Percentiles rank a stretch among this genome's conserved stretches.
Conservation (phyloP, 306 rosid genomes). For the Cucumis hystrix region DNA sequence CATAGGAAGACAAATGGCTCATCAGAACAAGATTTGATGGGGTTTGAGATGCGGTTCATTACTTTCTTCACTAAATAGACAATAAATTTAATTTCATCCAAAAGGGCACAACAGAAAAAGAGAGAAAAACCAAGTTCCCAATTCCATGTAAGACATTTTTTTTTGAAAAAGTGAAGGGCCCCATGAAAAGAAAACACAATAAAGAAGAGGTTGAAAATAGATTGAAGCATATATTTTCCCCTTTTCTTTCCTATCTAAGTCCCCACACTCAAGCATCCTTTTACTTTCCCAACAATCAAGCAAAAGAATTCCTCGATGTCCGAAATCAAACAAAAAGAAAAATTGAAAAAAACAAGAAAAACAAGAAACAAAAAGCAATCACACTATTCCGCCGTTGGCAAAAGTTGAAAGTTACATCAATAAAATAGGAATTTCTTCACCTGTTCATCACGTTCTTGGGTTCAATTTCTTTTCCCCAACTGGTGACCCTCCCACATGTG, state of each 20-base stretch:
- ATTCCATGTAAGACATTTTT: slow-evolving; percentile 46
- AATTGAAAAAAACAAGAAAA: background rate
- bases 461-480: background rate
- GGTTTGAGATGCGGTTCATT: background rate
- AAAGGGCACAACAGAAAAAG: background rate
- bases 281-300: slow-evolving; percentile 23
- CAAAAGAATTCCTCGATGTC: slow-evolving; percentile 4
- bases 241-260: slow-evolving; percentile 10
- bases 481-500: background rate
- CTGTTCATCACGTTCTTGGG: background rate
- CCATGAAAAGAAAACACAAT: slow-evolving; percentile 28
- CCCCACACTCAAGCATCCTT: slow-evolving; percentile 36
- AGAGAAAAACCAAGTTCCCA: slow-evolving; percentile 20
- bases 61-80: background rate
- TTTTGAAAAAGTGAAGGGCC: slow-evolving; percentile 23
- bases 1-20: background rate
- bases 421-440: background rate
- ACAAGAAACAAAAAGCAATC: too few relatives aligned
- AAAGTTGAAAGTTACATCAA: slow-evolving; percentile 1
- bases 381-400: background rate
- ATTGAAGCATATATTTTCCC: slow-evolving; percentile 14
- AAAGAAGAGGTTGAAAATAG: slow-evolving; percentile 21
- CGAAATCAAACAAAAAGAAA: background rate
- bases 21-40: background rate
- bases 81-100: slow-evolving; percentile 3